Conservation (phyloP, 73 alveolate genomes). For the Tetrahymena borealis region DNA sequence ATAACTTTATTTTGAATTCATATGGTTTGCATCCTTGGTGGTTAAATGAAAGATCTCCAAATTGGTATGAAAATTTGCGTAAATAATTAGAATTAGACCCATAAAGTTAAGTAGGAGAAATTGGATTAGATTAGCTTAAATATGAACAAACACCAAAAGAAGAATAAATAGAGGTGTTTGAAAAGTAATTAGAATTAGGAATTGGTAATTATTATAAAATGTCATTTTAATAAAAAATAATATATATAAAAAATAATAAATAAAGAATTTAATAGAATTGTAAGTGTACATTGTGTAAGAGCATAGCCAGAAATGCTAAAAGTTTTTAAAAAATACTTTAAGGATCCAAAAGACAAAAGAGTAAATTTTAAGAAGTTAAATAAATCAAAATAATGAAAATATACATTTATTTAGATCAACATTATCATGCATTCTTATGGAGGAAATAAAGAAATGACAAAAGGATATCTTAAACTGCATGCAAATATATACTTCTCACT, state of each 20-base stretch:
- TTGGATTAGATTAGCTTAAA: not conserved
- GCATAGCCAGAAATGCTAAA: not conserved
- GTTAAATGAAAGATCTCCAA: not conserved
- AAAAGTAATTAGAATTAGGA: not conserved
- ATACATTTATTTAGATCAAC: not conserved
- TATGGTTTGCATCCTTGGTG: not conserved
- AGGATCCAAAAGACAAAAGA: not conserved
- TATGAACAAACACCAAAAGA: not conserved
- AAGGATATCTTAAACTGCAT: not conserved
- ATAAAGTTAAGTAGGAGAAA: not conserved
- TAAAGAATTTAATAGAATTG: not conserved
- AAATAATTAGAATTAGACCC: not conserved
- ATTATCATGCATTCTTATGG: not conserved
- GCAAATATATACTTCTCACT: not conserved
- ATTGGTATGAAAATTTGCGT: not conserved
- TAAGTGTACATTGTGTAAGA: not conserved
- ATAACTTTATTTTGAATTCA: not conserved
- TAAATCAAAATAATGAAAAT: not conserved
- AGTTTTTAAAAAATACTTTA: not conserved
- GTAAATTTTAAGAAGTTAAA: not conserved
- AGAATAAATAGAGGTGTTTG: not conserved
- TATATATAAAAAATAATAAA: not conserved
- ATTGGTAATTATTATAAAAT: not conserved
- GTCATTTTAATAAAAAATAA: not conserved
- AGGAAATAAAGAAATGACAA: not conserved